Evolutionary conservation across 1,284 basidiomycete species (phyloP).

Genomic region (Hemileia vastatrix): DNA sequence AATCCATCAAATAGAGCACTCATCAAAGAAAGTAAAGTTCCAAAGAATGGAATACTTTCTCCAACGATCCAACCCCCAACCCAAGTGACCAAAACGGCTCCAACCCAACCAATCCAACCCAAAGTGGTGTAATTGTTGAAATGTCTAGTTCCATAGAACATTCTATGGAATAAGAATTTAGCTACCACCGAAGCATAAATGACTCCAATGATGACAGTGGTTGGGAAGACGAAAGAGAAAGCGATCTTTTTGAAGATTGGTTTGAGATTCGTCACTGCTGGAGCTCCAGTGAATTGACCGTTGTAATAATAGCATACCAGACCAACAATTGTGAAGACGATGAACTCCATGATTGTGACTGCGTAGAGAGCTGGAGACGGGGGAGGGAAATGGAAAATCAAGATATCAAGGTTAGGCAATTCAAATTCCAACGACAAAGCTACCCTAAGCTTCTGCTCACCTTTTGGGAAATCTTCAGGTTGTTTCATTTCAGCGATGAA

Average conservation of each 20-base stretch:
- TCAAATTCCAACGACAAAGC: too few relatives aligned
- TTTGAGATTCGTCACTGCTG: conserved; percentile 50
- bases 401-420: too few relatives aligned
- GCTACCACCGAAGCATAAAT: conserved; percentile 38
- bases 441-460: too few relatives aligned
- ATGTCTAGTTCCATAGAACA: conserved; percentile 38
- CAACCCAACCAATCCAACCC: conserved; percentile 42
- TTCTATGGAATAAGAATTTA: conserved; percentile 39
- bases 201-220: conserved; percentile 43
- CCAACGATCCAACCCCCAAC: conserved; percentile 40
- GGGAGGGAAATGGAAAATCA: too few relatives aligned
- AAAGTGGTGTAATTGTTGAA: conserved; percentile 41
- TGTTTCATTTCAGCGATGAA: conserved; percentile 56
- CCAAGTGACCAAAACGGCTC: conserved; percentile 38
- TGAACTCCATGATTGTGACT: conserved; percentile 52
- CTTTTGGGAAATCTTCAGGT: conserved; percentile 59
- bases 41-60: conserved; percentile 47
- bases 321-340: conserved; percentile 56
- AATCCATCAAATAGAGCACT: conserved; percentile 43
- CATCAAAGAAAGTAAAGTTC: conserved; percentile 47
- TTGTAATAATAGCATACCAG: conserved; percentile 55
- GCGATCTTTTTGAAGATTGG: conserved; percentile 49
- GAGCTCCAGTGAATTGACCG: conserved; percentile 52
- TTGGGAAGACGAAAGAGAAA: conserved; percentile 46
- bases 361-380: conserved; percentile 47